Evolutionary conservation across 371 early-diverging fungal species (phyloP), one percentile per base, ranked within the genome.

Genomic region (Syncephalastrum sp.): DNA sequence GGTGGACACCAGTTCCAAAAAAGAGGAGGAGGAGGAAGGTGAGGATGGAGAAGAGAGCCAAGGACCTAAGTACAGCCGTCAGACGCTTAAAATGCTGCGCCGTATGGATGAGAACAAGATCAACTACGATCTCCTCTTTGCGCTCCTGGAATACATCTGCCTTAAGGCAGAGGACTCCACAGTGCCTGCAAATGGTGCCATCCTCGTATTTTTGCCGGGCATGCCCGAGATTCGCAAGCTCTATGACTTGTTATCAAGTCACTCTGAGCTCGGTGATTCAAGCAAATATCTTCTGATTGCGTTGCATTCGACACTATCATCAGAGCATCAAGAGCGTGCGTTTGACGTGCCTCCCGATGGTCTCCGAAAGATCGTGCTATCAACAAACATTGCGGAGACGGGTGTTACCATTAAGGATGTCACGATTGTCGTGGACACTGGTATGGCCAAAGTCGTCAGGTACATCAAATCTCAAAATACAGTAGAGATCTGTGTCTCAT

Each of bases 371-470:
- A 85, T 95, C 52, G 91, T 98, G 15, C 68, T 98, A 48, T 76
- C 91, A 4, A 97, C 97, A 17, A 96, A 97, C 57, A 93, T 98
- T 72, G 93, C 96, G 1, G 98, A 98, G 66, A 97, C 98, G 0
- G 90, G 90, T 59, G 84, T 99, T 19, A 99, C 99, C 8, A 96
- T 99, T 42, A 94, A 94, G 8, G 96, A 94, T 67, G 88, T 97
- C 13, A 93, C 92, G 0, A 85, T 90, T 54, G 99, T 99, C 0
- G 87, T 99, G 53, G 99, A 99, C 69, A 79, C 89, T 1, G 99
- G 98, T 16, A 83, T 91, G 72, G 85, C 89, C 4, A 97, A 95
- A 56, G 86, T 89, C 42, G 76, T 89, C 16, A 77, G 77, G 72
- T 88, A 73, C 57, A 56, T 13, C 3, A 43, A 8, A n/a, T 4